phyloP scores from a whole-genome alignment of 495 filamentous ascomycete genomes.

The Penicillium flavigenum region DNA sequence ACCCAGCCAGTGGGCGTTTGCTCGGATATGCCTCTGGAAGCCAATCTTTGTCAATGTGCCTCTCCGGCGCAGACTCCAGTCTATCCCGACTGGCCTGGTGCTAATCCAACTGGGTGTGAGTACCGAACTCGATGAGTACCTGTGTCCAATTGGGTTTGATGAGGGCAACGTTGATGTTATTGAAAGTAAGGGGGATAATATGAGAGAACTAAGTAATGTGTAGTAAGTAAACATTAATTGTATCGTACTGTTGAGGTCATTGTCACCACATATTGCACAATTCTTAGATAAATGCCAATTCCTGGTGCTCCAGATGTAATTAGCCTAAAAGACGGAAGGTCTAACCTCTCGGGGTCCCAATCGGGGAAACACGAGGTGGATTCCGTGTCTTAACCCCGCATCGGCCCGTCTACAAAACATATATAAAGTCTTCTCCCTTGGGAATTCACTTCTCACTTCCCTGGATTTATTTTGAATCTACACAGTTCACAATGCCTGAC shows the following conservation, averaged over 20 bases:
- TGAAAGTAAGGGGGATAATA: background rate
- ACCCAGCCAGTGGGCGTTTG: slow-evolving; percentile 1
- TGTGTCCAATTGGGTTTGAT: background rate
- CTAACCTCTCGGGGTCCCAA: slow-evolving; percentile 10
- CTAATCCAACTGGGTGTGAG: slow-evolving; percentile 23
- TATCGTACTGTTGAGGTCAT: background rate
- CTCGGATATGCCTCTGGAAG: slow-evolving; percentile 1
- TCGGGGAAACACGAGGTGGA: background rate
- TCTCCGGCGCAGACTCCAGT: slow-evolving; percentile 2
- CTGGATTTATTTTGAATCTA: background rate
- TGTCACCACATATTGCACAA: background rate
- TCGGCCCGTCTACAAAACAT: slow-evolving; percentile 10
- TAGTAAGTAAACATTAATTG: no score
- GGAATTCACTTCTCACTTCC: no score
- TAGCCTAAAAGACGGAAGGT: slow-evolving; percentile 13
- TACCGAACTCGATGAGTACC: background rate
- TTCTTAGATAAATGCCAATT: no score
- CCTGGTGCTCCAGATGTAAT: background rate
- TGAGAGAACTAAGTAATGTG: no score
- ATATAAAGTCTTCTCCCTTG: no score
- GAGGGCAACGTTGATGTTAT: background rate
- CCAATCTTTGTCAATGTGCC: slow-evolving; percentile 1
- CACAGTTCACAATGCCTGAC: slow-evolving; percentile 23
- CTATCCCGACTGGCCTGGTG: slow-evolving; percentile 22
- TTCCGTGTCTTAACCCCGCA: slow-evolving; percentile 15